Conservation (phyloP, 208 protist genomes). For the Leishmania mexicana region DNA sequence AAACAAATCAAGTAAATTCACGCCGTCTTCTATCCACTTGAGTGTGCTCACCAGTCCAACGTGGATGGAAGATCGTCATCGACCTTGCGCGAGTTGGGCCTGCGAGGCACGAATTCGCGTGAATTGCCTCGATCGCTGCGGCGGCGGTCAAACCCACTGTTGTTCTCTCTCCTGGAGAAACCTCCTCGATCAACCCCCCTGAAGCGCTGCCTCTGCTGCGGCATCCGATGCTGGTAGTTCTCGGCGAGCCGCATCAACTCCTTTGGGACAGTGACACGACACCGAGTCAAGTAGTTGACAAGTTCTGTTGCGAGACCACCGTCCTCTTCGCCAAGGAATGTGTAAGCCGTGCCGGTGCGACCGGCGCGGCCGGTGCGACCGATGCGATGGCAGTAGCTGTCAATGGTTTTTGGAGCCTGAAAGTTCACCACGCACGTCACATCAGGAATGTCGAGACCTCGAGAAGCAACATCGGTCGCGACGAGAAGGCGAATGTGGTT, state of each 20-base stretch:
- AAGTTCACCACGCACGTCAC: conserved; percentile 96
- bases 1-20: neutral
- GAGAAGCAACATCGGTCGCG: conserved; percentile 94
- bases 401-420: conserved; percentile 89
- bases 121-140: conserved; percentile 6
- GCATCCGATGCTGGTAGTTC: conserved; percentile 19
- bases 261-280: conserved; percentile 56
- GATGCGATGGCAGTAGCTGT: conserved; percentile 96
- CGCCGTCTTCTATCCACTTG: neutral
- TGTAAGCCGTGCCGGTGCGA: conserved; percentile 78
- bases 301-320: conserved; percentile 65
- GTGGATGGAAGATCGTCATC: neutral
- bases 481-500: conserved; percentile 90
- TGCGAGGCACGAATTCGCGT: neutral
- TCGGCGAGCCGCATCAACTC: conserved; percentile 55
- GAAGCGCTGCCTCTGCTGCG: neutral
- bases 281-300: conserved; percentile 70
- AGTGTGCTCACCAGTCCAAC: conserved; percentile 7
- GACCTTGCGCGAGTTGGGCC: neutral
- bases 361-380: conserved; percentile 94
- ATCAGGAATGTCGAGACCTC: conserved; percentile 94
- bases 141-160: neutral
- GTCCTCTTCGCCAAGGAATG: conserved; percentile 75
- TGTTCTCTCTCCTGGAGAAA: conserved; percentile 7
- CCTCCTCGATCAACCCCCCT: conserved; percentile 2